Percentiles rank a stretch among this genome's conserved stretches.
phyloP scores from a whole-genome alignment of 2,329 filamentous ascomycete species.

The Aspergillus aculeatus region DNA sequence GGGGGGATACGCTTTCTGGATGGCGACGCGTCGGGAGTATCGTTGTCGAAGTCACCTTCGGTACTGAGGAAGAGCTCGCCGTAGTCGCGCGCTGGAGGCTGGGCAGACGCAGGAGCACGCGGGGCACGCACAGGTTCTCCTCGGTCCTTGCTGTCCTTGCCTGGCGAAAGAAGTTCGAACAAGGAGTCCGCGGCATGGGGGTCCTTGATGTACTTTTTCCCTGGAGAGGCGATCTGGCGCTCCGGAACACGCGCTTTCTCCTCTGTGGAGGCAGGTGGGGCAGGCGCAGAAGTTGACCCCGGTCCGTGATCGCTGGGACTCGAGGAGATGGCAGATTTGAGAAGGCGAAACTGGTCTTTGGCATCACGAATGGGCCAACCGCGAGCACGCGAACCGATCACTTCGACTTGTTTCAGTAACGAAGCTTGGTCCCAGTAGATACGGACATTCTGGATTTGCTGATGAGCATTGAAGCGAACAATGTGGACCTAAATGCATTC shows the following conservation, averaged over 20 bases:
- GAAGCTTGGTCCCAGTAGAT: constrained; percentile 94
- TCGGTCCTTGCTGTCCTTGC: constrained; percentile 50
- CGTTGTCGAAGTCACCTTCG: constrained; percentile 31
- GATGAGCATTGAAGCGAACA: constrained; percentile 73
- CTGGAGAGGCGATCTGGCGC: constrained; percentile 31
- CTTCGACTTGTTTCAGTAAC: constrained; percentile 86
- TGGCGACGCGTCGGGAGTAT: constrained; percentile 24
- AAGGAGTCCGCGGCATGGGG: constrained; percentile 55
- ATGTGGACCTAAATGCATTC: constrained; percentile 68
- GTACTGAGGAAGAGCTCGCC: constrained; percentile 66
- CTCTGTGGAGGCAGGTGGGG: constrained; percentile 6
- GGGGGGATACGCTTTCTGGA: constrained; percentile 39
- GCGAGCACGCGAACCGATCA: constrained; percentile 84
- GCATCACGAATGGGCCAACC: constrained; percentile 95
- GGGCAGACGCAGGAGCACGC: constrained; percentile 63
- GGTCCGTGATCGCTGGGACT: constrained; percentile 15
- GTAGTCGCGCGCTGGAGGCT: constrained; percentile 65
- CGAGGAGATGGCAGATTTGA: constrained; percentile 53
- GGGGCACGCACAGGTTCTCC: constrained; percentile 57
- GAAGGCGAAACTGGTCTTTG: constrained; percentile 76
- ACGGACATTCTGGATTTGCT: constrained; percentile 82
- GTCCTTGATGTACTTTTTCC: constrained; percentile 44
- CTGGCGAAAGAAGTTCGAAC: constrained; percentile 66
- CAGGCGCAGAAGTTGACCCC: constrained; percentile 8
- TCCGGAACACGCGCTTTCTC: constrained; percentile 3